Conservation (phyloP, 148 eudicot genomes). For the Rhododendron simsii region DNA sequence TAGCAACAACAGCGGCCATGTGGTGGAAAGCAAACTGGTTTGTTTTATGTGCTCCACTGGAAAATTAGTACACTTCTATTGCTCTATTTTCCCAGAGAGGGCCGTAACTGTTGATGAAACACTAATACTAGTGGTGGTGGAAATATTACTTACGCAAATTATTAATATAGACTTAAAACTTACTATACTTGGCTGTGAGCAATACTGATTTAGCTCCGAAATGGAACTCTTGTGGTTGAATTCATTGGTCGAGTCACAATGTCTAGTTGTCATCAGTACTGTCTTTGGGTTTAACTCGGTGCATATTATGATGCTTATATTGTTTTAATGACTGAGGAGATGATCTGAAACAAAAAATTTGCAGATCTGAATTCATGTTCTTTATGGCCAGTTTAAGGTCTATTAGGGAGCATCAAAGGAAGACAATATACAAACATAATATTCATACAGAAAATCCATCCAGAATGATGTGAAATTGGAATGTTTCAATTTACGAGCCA, state of each 20-base stretch:
- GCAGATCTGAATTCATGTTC: background rate
- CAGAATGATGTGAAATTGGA: background rate
- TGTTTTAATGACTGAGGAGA: too few species aligned
- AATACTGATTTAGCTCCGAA: background rate
- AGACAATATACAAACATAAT: background rate
- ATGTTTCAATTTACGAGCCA: background rate
- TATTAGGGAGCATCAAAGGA: background rate
- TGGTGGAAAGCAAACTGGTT: slow-evolving; percentile 56
- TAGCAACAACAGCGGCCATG: slow-evolving; percentile 46
- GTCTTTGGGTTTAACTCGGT: background rate
- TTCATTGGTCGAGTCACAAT: background rate
- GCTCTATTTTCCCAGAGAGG: background rate
- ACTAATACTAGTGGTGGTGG: background rate
- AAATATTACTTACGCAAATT: background rate
- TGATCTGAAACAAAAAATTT: background rate
- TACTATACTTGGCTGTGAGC: background rate
- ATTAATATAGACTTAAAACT: background rate
- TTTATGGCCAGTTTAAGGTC: background rate
- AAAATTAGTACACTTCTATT: background rate
- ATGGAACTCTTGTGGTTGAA: background rate
- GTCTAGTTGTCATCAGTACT: background rate
- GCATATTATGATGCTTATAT: background rate
- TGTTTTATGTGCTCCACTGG: slow-evolving; percentile 15
- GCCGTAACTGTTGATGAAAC: background rate
- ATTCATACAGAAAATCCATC: background rate